Evolutionary conservation across 1,139 yeast species (phyloP).

Genomic region (Maudiozyma humilis): DNA sequence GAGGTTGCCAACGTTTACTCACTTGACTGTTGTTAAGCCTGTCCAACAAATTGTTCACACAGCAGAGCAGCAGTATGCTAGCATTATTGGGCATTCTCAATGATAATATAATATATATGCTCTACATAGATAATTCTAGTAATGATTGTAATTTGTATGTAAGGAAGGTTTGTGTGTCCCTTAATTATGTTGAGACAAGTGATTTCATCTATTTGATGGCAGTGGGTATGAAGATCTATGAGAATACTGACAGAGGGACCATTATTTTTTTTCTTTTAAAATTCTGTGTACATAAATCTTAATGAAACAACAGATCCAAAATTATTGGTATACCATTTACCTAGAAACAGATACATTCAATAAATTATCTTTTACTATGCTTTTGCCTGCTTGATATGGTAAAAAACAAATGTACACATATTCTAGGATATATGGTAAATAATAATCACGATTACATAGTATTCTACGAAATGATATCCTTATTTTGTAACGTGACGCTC

Average conservation of each 20-base stretch:
- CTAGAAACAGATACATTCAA: too few relatives aligned
- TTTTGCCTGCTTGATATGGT: too few relatives aligned
- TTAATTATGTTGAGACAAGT: not conserved
- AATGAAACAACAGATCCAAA: too few relatives aligned
- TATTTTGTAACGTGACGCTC: conserved; percentile 69
- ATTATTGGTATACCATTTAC: too few relatives aligned
- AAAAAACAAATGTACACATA: too few relatives aligned
- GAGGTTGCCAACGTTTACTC: conserved; percentile 77
- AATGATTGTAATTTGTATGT: not conserved
- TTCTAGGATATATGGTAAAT: too few relatives aligned
- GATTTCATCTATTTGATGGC: too few relatives aligned
- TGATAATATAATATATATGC: conserved; percentile 1
- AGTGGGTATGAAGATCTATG: too few relatives aligned
- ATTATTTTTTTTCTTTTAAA: not conserved
- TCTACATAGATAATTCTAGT: not conserved
- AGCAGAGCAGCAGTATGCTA: conserved; percentile 39
- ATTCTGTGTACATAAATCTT: too few relatives aligned
- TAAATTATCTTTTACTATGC: too few relatives aligned
- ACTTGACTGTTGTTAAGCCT: conserved; percentile 65
- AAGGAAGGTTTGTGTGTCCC: not conserved
- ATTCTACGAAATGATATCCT: conserved; percentile 39
- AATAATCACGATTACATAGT: too few relatives aligned
- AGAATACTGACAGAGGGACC: too few relatives aligned
- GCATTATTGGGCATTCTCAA: conserved; percentile 31
- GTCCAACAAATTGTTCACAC: conserved; percentile 67